phyloP scores from a whole-genome alignment of 257 asterid genomes.

The Scutellaria barbata region DNA sequence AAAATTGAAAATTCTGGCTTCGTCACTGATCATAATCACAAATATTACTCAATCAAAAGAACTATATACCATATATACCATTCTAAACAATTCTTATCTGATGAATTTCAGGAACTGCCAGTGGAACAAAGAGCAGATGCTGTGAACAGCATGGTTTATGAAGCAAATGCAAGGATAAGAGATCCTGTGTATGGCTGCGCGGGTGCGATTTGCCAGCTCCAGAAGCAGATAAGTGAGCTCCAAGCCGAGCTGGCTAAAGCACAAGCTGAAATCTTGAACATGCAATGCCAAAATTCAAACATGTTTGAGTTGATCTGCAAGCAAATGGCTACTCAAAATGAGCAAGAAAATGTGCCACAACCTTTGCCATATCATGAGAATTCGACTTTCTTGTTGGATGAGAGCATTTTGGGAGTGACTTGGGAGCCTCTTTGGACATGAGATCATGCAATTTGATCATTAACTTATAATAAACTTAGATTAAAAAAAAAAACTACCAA shows the following conservation, averaged over 20 bases:
- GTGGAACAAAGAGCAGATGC: constrained; percentile 59
- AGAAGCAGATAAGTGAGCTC: constrained; percentile 52
- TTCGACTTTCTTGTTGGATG: constrained; percentile 47
- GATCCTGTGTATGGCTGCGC: constrained; percentile 62
- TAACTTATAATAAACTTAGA: constrained; percentile 19
- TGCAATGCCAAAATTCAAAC: constrained; percentile 51
- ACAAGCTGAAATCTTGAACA: constrained; percentile 51
- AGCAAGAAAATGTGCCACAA: constrained; percentile 13
- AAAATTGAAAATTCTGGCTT: background rate
- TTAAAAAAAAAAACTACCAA: background rate
- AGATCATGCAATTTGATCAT: background rate
- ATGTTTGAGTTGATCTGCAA: constrained; percentile 45
- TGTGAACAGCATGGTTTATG: constrained; percentile 63
- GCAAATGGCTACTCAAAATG: constrained; percentile 22
- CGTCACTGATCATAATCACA: background rate
- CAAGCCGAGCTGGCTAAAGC: constrained; percentile 59
- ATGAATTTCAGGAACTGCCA: constrained; percentile 44
- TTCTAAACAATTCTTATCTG: too few species aligned
- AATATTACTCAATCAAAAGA: background rate
- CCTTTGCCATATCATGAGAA: constrained; percentile 31
- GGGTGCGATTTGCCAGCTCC: constrained; percentile 56
- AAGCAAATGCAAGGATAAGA: constrained; percentile 59
- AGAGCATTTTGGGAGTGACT: constrained; percentile 43
- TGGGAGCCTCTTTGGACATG: constrained; percentile 65
- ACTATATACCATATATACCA: too few species aligned